Conservation (phyloP, 495 filamentous ascomycete species). For the Trichoderma orchidacearum region DNA sequence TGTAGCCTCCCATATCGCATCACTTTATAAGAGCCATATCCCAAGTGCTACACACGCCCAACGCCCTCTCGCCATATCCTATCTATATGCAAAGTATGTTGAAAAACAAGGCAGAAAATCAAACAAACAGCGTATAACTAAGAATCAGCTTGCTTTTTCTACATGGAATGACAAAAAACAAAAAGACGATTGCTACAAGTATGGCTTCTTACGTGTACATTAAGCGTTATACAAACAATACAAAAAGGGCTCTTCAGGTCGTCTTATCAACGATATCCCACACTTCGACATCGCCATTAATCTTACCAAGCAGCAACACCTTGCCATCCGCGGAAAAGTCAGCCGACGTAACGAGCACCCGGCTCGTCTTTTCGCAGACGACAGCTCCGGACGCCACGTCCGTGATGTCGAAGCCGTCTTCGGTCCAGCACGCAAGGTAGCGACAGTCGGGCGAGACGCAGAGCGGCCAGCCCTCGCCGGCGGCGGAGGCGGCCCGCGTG, state of each 20-base stretch:
- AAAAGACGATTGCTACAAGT: no score
- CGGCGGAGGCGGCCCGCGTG: slow-evolving; percentile 1
- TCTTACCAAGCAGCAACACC: background rate
- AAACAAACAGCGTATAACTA: no score
- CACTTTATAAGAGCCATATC: no score
- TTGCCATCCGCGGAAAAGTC: slow-evolving; percentile 1
- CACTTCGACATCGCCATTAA: background rate
- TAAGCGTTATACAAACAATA: background rate
- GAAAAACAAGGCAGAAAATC: no score
- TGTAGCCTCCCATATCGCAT: no score
- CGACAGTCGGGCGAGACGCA: slow-evolving; percentile 14
- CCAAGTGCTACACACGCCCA: no score
- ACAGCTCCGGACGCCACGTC: slow-evolving; percentile 12
- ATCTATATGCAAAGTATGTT: no score
- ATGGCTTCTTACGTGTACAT: background rate
- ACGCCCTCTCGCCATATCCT: no score
- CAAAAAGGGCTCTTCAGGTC: background rate
- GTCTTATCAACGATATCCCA: background rate
- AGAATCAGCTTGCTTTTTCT: no score
- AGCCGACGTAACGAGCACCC: slow-evolving; percentile 1
- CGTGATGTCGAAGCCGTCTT: slow-evolving; percentile 16
- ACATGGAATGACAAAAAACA: no score
- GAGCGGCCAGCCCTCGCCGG: slow-evolving; percentile 17
- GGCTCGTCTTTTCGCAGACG: slow-evolving; percentile 4
- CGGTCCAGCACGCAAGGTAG: slow-evolving; percentile 14